A percentile compares a stretch with the other conserved stretches of the same genome.
Conservation (phyloP, 345 rosid species). For the Lenwebbia sp. region DNA sequence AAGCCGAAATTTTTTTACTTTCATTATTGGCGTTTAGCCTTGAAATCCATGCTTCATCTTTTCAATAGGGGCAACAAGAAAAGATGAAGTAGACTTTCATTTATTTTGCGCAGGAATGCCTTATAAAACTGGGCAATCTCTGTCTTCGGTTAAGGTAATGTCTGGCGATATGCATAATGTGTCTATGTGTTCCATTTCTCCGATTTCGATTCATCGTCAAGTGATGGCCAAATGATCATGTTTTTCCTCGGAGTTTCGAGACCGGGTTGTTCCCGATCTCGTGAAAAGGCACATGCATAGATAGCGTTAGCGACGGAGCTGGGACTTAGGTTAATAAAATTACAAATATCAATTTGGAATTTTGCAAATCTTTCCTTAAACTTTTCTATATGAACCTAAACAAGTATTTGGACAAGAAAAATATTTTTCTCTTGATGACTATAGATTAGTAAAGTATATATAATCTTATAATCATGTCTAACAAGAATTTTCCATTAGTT, state of each 20-base stretch:
- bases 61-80: not conserved
- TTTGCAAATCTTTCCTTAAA: not conserved
- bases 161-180: not conserved
- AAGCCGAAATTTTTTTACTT: not conserved
- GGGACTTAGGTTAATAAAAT: not conserved
- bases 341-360: not conserved
- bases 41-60: not conserved
- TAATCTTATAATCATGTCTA: not conserved
- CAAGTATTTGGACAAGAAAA: not conserved
- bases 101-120: not conserved
- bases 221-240: not conserved
- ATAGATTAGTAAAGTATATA: not conserved
- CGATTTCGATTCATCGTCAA: not conserved
- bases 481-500: not conserved
- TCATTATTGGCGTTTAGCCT: not conserved
- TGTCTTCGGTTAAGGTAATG: not conserved
- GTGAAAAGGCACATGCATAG: too few relatives aligned
- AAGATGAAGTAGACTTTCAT: not conserved
- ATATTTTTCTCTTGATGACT: not conserved
- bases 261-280: too few relatives aligned
- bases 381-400: not conserved
- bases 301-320: not conserved
- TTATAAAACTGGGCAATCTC: not conserved
- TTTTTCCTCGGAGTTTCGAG: too few relatives aligned
- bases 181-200: not conserved